phyloP scores from a whole-genome alignment of 768 basidiomycete genomes.

The Tylopilus sp. region DNA sequence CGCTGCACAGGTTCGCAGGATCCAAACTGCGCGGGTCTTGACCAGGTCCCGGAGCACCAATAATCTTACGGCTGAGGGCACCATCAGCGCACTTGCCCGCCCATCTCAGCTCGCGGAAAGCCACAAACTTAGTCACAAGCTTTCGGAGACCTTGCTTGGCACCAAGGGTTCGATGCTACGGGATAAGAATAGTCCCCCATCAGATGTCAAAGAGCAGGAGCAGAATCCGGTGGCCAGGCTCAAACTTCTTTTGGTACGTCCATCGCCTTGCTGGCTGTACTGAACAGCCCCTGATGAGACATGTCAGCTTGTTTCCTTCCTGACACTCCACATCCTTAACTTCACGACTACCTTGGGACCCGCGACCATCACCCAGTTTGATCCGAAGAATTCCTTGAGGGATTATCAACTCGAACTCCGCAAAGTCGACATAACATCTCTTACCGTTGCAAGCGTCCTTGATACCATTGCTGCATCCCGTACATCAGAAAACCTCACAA shows the following conservation, averaged over 20 bases:
- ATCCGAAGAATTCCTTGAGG: conserved; percentile 18
- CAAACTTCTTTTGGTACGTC: conserved; percentile 78
- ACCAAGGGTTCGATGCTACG: conserved; percentile 49
- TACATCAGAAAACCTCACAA: conserved; percentile 6
- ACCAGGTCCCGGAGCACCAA: conserved; percentile 35
- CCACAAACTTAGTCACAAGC: conserved; percentile 18
- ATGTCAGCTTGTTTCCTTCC: conserved; percentile 79
- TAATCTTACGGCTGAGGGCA: conserved; percentile 29
- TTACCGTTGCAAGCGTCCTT: conserved; percentile 56
- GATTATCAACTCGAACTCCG: conserved; percentile 30
- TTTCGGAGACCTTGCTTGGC: conserved; percentile 38
- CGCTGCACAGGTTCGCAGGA: conserved; percentile 57
- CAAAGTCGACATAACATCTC: conserved; percentile 69
- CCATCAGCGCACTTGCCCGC: conserved; percentile 29
- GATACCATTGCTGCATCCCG: conserved; percentile 48
- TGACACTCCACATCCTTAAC: conserved; percentile 88
- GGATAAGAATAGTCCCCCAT: conserved; percentile 38
- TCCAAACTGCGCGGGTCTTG: conserved; percentile 58
- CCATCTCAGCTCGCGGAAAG: conserved; percentile 19
- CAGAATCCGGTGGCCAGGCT: conserved; percentile 84
- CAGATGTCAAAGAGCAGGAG: conserved; percentile 52
- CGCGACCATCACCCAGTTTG: conserved; percentile 47
- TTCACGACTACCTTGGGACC: conserved; percentile 87
- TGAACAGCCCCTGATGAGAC: neutral
- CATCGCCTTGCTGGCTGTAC: neutral